Evolutionary conservation across 805 yeast genomes (phyloP).

Genomic region (baker's yeast (Saccharomyces cerevisiae)): DNA sequence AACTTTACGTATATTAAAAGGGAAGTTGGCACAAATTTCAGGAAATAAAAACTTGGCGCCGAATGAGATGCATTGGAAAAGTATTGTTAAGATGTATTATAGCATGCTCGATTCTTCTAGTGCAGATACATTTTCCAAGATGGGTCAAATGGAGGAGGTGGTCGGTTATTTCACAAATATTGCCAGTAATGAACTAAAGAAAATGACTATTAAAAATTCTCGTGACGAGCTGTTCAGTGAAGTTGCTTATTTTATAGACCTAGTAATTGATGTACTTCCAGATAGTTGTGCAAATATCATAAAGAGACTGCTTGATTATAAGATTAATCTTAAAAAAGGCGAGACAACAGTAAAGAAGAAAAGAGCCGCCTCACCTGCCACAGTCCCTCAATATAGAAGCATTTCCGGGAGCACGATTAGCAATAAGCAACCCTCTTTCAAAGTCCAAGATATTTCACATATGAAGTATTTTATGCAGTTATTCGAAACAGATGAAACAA

Average conservation of each 20-base stretch:
- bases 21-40: constrained; percentile 10
- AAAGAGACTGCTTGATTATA: constrained; percentile 38
- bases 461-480: constrained; percentile 40
- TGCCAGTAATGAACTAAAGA: constrained; percentile 45
- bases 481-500: constrained; percentile 41
- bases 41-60: background rate
- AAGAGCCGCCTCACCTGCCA: background rate
- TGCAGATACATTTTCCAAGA: constrained; percentile 23
- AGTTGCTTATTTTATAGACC: constrained; percentile 18
- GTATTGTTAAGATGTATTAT: constrained; percentile 55
- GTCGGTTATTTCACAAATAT: constrained; percentile 45
- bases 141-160: constrained; percentile 36
- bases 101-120: constrained; percentile 30
- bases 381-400: constrained; percentile 8
- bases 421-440: constrained; percentile 40
- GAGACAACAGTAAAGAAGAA: background rate
- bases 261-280: constrained; percentile 15
- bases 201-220: constrained; percentile 26
- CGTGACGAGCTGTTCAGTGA: constrained; percentile 21
- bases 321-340: constrained; percentile 13
- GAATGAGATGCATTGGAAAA: constrained; percentile 44
- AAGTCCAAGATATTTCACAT: constrained; percentile 46
- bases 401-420: background rate
- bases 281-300: constrained; percentile 15
- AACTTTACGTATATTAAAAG: constrained; percentile 40